Conservation (phyloP, 23 red algal genomes). For the Agarophyton chilense region DNA sequence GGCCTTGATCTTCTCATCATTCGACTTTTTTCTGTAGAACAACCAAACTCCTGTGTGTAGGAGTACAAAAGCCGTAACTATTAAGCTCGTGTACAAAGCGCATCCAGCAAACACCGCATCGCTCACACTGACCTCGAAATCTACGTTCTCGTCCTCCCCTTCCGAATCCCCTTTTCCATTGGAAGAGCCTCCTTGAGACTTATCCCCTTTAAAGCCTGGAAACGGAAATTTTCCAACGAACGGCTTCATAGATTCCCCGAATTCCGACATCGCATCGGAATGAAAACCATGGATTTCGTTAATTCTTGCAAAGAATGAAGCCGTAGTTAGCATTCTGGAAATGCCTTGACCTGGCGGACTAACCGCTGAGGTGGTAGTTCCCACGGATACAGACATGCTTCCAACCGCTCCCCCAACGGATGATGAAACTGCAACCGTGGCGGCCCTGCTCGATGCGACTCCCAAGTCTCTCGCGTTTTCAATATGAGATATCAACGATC, state of each 20-base stretch:
- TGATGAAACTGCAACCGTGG: conserved; percentile 19
- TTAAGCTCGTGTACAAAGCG: conserved; percentile 64
- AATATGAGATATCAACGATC: conserved; percentile 17
- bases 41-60: conserved; percentile 51
- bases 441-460: background rate
- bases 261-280: conserved; percentile 63
- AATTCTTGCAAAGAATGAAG: conserved; percentile 60
- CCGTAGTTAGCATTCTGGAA: conserved; percentile 39
- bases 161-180: background rate
- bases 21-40: conserved; percentile 18
- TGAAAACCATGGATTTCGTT: conserved; percentile 76
- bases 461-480: background rate
- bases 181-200: background rate
- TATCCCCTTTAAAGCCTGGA: background rate
- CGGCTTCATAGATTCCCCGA: conserved; percentile 29
- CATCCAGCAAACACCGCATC: conserved; percentile 56
- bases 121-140: conserved; percentile 14
- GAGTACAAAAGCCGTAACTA: conserved; percentile 29
- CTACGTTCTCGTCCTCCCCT: background rate
- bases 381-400: conserved; percentile 39
- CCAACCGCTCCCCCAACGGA: conserved; percentile 27
- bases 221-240: conserved; percentile 59
- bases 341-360: conserved; percentile 53
- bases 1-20: conserved; percentile 23
- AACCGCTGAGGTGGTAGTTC: background rate